These are phyloP conservation scores for Hylodesmum podocarpum DNA, from an alignment of 306 rosid genomes.

Conservation along the genomic window DNA sequence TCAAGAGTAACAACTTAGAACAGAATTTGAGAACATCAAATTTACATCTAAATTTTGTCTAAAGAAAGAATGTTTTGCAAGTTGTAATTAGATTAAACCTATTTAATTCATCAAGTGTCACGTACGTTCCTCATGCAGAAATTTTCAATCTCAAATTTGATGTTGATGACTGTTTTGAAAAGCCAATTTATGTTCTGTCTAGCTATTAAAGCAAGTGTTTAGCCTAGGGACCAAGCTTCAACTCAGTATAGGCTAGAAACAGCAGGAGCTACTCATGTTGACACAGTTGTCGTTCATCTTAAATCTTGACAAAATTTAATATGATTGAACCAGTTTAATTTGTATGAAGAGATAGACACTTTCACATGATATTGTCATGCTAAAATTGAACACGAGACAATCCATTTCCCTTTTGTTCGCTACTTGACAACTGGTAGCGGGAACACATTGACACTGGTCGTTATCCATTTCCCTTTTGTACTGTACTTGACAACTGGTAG, in stretches of 20 bases:
- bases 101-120: background rate
- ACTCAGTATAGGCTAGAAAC: background rate
- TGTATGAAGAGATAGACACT: background rate
- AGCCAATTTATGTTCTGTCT: background rate
- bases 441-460: background rate
- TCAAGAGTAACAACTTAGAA: background rate
- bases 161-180: background rate
- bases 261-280: background rate
- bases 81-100: background rate
- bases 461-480: no score
- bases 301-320: no score
- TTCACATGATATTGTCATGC: background rate
- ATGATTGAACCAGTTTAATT: background rate
- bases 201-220: background rate
- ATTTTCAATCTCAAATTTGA: background rate
- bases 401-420: background rate
- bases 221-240: background rate
- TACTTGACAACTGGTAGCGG: background rate
- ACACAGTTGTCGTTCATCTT: no score
- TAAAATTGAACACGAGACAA: background rate
- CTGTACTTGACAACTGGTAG: background rate
- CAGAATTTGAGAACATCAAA: no score
- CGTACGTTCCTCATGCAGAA: background rate
- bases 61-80: background rate
- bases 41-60: no score